Conservation (phyloP, 768 basidiomycete species). For the Cantharellus anzutake region DNA sequence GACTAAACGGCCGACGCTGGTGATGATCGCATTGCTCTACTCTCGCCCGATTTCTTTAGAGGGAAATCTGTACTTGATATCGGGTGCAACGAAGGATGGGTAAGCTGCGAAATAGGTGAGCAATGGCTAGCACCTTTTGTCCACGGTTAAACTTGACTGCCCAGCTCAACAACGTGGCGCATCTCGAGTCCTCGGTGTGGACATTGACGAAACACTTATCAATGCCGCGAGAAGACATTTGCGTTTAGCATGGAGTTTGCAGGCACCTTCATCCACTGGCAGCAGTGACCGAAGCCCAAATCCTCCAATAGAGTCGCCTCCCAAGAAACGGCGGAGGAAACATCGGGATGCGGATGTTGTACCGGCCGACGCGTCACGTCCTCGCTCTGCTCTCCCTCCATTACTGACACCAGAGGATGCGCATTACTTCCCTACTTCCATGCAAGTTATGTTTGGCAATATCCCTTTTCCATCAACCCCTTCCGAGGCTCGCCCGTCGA, state of each 20-base stretch:
- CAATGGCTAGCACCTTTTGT: not conserved
- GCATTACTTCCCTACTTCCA: constrained; percentile 58
- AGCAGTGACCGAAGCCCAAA: not conserved
- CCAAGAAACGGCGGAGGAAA: not conserved
- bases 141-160: not conserved
- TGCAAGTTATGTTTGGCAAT: constrained; percentile 55
- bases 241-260: constrained; percentile 50
- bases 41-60: constrained; percentile 35
- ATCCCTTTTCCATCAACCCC: constrained; percentile 40
- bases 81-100: constrained; percentile 75
- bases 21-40: constrained; percentile 46
- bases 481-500: constrained; percentile 13
- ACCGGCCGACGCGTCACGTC: too few relatives aligned
- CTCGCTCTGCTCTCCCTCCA: too few relatives aligned
- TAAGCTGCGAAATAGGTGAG: constrained; percentile 72
- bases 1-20: constrained; percentile 40
- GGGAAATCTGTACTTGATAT: constrained; percentile 54
- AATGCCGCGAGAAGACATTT: constrained; percentile 56
- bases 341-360: not conserved
- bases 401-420: not conserved
- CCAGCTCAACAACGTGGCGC: constrained; percentile 49
- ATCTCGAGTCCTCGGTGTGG: constrained; percentile 56
- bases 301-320: not conserved
- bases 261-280: constrained; percentile 21
- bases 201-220: constrained; percentile 65